Base-by-base conservation (phyloP, 23 red algal species). In the Cyanidium caldarium region DNA sequence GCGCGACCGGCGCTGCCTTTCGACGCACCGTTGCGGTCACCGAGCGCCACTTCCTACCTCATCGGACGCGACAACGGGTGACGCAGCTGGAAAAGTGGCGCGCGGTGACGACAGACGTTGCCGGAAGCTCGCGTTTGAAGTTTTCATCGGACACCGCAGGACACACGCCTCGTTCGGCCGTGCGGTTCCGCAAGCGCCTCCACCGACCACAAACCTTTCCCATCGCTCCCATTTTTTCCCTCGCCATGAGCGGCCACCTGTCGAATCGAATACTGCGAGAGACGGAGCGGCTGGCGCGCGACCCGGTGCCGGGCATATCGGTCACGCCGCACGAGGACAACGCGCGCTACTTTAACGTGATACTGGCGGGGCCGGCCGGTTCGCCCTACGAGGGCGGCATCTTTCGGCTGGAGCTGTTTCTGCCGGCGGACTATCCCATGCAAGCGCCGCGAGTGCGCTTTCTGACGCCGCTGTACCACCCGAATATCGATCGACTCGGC, bases 361-460 rank as follows among this genome's bases (percentile, higher is more conserved):
- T 86, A 31, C 80, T 98, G 13, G 39, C 69, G n/a, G 84, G 92
- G 35, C 92, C 92, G 15, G 75, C 88, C 38, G 85, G 84, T 38
- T 88, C 84, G 5, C 92, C 92, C 41, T 98, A 98, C 43, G 80
- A 71, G 68, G 70, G 80, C 10, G 84, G 84, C 10, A 45, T 51
- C 42, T 98, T 98, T 42, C 70, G 76, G 37, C 76, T 98, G 35
- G 92, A 98, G 67, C 86, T 98, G 16, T 88, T 88, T 77, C 84
- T 98, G 37, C 92, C 84, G 34, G 92, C 83, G 16, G 81, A 98
- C 45, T 98, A 98, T 45, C 92, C 92, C 0, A 88, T 88, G 84
- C 78, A 69, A 23, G 83, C 92, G 23, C 92, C 92, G 23, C 80
- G 83, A 37, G 85, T 88, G 34, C 92, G 92, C 42, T 98, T 98